Conservation (phyloP, 192 early-diverging fungal species). For the Coemansia sp. region DNA sequence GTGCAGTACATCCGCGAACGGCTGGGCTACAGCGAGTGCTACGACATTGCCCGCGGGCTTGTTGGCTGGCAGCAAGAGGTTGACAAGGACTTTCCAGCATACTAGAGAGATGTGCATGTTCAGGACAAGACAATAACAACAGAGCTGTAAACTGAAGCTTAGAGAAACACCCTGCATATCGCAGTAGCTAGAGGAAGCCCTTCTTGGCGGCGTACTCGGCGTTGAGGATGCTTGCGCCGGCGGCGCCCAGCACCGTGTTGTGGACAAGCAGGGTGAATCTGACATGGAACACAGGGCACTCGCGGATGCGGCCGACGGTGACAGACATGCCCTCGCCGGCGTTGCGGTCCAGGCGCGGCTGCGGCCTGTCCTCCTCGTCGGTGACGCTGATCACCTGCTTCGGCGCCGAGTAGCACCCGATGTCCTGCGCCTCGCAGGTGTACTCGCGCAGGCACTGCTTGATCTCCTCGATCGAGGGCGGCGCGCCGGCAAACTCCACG, state of each 20-base stretch:
- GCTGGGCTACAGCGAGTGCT: slow-evolving; percentile 60
- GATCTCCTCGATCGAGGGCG: slow-evolving; percentile 78
- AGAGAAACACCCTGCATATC: too few species aligned
- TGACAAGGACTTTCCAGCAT: slow-evolving; percentile 80
- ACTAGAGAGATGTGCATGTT: slow-evolving; percentile 42
- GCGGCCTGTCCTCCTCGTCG: slow-evolving; percentile 81
- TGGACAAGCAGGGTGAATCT: slow-evolving; percentile 90
- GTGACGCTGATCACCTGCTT: slow-evolving; percentile 71
- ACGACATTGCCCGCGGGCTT: slow-evolving; percentile 84
- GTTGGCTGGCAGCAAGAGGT: slow-evolving; percentile 71
- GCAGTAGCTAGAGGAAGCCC: slow-evolving; percentile 48
- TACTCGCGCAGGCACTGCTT: slow-evolving; percentile 70
- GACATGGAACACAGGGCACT: slow-evolving; percentile 85
- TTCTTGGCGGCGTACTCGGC: slow-evolving; percentile 91
- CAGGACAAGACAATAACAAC: too few species aligned
- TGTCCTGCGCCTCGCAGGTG: slow-evolving; percentile 75
- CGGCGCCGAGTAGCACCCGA: slow-evolving; percentile 81
- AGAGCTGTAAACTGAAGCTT: too few species aligned
- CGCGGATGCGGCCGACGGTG: slow-evolving; percentile 87
- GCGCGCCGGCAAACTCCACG: slow-evolving; percentile 70
- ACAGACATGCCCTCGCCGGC: slow-evolving; percentile 83
- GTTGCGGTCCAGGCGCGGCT: slow-evolving; percentile 91
- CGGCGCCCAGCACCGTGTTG: slow-evolving; percentile 96
- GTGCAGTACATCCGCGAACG: slow-evolving; percentile 70
- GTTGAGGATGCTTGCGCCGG: slow-evolving; percentile 90